A percentile compares a stretch with the other conserved stretches of the same genome.
Evolutionary conservation across 768 basidiomycete genomes (phyloP).

Genomic region (Lepiota subincarnata): DNA sequence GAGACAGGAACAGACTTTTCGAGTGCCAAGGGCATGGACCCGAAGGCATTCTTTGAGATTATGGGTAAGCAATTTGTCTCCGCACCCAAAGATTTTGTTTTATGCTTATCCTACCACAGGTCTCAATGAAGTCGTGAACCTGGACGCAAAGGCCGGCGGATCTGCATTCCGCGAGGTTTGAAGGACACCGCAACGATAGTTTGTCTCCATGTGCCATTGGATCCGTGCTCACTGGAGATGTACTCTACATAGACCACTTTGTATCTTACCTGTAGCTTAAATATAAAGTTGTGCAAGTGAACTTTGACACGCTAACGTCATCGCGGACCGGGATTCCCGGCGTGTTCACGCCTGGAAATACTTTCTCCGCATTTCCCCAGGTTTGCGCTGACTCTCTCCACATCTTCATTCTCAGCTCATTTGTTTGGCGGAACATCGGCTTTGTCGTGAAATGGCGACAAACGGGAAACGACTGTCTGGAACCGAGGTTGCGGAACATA

Average conservation of each 20-base stretch:
- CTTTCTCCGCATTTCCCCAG: neutral
- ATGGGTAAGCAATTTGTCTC: conserved; percentile 42
- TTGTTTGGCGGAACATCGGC: too few species aligned
- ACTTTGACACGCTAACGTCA: too few species aligned
- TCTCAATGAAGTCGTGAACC: conserved; percentile 1
- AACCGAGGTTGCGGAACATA: conserved; percentile 27
- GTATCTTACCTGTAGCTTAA: neutral
- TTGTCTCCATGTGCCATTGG: neutral
- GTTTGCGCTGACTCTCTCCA: neutral
- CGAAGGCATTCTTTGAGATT: conserved; percentile 71
- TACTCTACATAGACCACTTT: neutral
- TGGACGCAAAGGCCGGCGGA: conserved; percentile 8
- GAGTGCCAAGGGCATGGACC: conserved; percentile 63
- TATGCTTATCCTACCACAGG: neutral
- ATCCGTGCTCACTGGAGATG: neutral
- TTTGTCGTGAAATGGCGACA: conserved; percentile 22
- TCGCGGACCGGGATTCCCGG: too few species aligned
- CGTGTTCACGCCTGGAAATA: too few species aligned
- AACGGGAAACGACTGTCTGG: conserved; percentile 19
- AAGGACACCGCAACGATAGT: neutral
- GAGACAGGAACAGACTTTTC: conserved; percentile 72
- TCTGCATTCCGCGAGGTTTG: conserved; percentile 5
- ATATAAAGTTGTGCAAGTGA: too few species aligned
- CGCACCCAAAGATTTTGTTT: neutral
- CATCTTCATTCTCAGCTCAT: neutral